These are phyloP conservation scores for Nitzschia putrida DNA, from an alignment of 108 stramenopile genomes.

Conservation along the genomic window DNA sequence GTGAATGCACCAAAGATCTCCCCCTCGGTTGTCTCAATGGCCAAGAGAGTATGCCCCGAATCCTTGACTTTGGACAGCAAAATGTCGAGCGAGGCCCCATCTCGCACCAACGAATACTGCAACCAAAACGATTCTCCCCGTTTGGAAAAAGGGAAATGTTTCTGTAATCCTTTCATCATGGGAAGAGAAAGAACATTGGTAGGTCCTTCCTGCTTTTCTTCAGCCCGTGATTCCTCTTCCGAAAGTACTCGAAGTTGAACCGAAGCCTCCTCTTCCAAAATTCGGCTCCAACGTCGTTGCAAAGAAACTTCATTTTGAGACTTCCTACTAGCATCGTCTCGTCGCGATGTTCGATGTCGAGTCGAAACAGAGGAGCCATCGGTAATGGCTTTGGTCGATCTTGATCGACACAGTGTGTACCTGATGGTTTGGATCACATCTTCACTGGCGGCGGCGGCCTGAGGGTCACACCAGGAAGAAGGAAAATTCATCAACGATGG, in stretches of 20 bases:
- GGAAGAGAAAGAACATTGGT: conserved; percentile 53
- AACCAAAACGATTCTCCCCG: conserved; percentile 71
- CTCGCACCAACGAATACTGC: conserved; percentile 70
- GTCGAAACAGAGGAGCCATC: too few relatives aligned
- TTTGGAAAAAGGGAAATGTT: conserved; percentile 57
- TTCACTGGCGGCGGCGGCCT: too few relatives aligned
- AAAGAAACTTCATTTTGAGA: too few relatives aligned
- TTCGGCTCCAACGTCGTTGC: too few relatives aligned
- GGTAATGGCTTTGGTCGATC: too few relatives aligned
- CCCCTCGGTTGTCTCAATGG: conserved; percentile 73
- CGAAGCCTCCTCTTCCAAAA: background rate
- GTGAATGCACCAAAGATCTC: conserved; percentile 82
- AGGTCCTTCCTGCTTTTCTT: conserved; percentile 1
- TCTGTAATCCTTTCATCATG: conserved; percentile 67
- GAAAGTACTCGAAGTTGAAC: background rate
- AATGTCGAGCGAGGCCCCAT: conserved; percentile 71
- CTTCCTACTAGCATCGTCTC: too few relatives aligned
- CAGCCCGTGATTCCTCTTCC: background rate
- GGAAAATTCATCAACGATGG: too few relatives aligned
- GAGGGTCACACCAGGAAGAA: too few relatives aligned
- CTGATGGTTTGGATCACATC: too few relatives aligned
- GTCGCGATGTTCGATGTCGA: too few relatives aligned
- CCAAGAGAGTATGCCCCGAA: conserved; percentile 56
- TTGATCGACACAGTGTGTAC: too few relatives aligned
- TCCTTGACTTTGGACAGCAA: conserved; percentile 49